Evolutionary conservation across 345 rosid species (phyloP).

Genomic region (Triadica sebifera): DNA sequence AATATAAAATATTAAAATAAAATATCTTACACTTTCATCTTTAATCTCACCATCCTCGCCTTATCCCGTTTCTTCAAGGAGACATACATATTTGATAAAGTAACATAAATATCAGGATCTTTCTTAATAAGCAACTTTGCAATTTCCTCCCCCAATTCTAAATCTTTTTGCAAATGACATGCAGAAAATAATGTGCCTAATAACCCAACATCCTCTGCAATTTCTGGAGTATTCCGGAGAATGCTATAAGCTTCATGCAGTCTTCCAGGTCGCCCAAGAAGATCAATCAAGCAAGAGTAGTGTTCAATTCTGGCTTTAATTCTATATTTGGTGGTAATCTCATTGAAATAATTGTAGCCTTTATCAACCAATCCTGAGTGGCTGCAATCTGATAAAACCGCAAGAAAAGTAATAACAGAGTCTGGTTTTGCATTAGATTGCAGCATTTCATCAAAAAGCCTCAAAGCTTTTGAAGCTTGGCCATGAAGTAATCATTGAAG

Average conservation of each 20-base stretch:
- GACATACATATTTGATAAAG: constrained; percentile 54
- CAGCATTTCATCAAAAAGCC: constrained; percentile 54
- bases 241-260: constrained; percentile 59
- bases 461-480: constrained; percentile 49
- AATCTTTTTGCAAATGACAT: constrained; percentile 47
- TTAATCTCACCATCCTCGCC: constrained; percentile 48
- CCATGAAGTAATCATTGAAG: constrained; percentile 71
- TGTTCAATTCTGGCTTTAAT: constrained; percentile 54
- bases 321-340: constrained; percentile 37
- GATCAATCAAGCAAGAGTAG: constrained; percentile 72
- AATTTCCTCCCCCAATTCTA: constrained; percentile 50
- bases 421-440: constrained; percentile 50
- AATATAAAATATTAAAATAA: no score
- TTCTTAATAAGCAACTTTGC: constrained; percentile 43
- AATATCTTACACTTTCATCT: no score
- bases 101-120: constrained; percentile 40
- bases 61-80: constrained; percentile 58
- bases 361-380: constrained; percentile 64
- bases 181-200: constrained; percentile 65
- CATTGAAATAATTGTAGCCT: constrained; percentile 44
- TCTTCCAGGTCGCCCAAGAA: constrained; percentile 69
- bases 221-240: constrained; percentile 37
- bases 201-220: constrained; percentile 44
- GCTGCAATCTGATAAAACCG: constrained; percentile 67
- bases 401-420: constrained; percentile 55